phyloP scores from a whole-genome alignment of 352 stramenopile genomes.

The Phytophthora citricola region DNA sequence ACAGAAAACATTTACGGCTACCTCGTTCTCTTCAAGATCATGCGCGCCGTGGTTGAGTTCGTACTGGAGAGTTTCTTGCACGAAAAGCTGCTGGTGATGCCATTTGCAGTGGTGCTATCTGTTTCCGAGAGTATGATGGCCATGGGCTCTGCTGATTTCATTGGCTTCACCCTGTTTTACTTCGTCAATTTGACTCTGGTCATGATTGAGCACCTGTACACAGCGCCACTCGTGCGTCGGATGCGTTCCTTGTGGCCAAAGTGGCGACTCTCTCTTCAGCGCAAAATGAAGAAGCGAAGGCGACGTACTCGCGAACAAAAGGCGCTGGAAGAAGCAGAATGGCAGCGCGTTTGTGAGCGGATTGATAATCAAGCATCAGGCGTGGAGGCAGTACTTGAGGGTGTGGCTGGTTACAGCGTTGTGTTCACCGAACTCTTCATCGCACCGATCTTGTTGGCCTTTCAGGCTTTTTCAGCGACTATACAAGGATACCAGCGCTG shows the following conservation, averaged over 20 bases:
- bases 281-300: conserved; percentile 76
- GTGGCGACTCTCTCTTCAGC: conserved; percentile 90
- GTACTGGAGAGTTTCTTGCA: conserved; percentile 87
- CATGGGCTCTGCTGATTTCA: conserved; percentile 95
- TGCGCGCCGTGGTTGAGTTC: conserved; percentile 84
- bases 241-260: conserved; percentile 89
- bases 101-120: conserved; percentile 91
- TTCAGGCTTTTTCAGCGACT: conserved; percentile 89
- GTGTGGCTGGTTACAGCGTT: conserved; percentile 90
- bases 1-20: conserved; percentile 92
- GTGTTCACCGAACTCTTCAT: conserved; percentile 92
- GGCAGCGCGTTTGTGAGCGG: conserved; percentile 93
- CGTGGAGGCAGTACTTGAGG: conserved; percentile 94
- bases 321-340: conserved; percentile 91
- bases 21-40: conserved; percentile 92
- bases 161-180: conserved; percentile 95
- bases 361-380: conserved; percentile 94
- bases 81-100: conserved; percentile 92
- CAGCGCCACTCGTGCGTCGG: conserved; percentile 88
- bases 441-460: conserved; percentile 84
- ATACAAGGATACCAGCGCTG: conserved; percentile 92
- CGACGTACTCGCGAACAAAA: conserved; percentile 93
- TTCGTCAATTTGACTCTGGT: conserved; percentile 93
- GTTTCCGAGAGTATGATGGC: conserved; percentile 94
- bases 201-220: conserved; percentile 95